These are phyloP conservation scores for Neurospora sp. DNA, from an alignment of 495 filamentous ascomycete genomes.

Conservation along the genomic window DNA sequence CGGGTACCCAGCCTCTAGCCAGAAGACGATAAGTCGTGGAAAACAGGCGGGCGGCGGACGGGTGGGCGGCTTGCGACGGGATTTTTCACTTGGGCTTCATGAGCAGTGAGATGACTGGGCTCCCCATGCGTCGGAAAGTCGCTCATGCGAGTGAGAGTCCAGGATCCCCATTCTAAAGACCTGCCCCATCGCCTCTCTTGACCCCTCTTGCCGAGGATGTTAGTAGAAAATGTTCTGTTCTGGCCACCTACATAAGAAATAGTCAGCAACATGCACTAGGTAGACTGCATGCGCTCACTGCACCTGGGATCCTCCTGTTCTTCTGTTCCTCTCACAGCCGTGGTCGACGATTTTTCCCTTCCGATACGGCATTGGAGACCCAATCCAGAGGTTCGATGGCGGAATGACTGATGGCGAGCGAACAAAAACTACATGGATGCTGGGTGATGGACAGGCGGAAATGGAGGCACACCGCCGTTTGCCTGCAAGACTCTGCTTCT, in stretches of 20 bases:
- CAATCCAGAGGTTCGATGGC: background rate
- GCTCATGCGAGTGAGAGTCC: background rate
- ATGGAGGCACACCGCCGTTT: background rate
- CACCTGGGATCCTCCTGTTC: background rate
- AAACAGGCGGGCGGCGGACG: slow-evolving; percentile 3
- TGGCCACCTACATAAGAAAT: background rate
- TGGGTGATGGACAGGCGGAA: background rate
- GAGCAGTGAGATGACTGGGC: background rate
- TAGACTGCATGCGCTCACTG: background rate
- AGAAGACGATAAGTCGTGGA: background rate
- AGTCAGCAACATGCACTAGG: background rate
- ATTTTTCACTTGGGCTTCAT: background rate
- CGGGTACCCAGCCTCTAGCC: background rate
- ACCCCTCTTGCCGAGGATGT: background rate
- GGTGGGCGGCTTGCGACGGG: slow-evolving; percentile 10
- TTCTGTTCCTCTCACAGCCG: background rate
- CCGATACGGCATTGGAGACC: background rate
- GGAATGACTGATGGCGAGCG: background rate
- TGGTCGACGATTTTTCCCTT: background rate
- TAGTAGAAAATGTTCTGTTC: background rate
- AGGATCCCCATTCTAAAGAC: background rate
- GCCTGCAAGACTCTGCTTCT: background rate
- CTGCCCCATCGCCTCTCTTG: background rate
- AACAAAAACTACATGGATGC: background rate
- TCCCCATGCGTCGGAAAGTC: background rate